These are phyloP conservation scores for Mycothermus thermophilus DNA, from an alignment of 495 filamentous ascomycete genomes.

Conservation along the genomic window DNA sequence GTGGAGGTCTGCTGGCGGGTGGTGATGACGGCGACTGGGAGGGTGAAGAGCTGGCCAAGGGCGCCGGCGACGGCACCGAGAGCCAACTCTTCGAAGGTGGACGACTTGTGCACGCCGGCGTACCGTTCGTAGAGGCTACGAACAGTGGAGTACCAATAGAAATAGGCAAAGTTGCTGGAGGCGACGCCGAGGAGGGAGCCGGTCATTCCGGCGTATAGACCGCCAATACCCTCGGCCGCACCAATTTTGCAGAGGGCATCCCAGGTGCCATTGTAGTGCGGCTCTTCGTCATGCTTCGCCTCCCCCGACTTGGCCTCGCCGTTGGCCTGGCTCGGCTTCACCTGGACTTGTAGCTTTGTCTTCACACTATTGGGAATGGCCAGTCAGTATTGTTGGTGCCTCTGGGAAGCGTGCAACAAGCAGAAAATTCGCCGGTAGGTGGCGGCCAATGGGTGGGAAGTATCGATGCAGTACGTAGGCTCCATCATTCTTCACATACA, in stretches of 20 bases:
- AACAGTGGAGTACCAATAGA: conserved; percentile 96
- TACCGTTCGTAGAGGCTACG: conserved; percentile 67
- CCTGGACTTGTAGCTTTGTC: conserved; percentile 92
- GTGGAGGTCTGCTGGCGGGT: conserved; percentile 87
- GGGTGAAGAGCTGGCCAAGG: conserved; percentile 88
- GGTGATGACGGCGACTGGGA: conserved; percentile 88
- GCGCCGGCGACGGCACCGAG: conserved; percentile 84
- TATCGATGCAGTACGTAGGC: too few species aligned
- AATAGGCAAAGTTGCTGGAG: conserved; percentile 98
- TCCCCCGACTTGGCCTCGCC: conserved; percentile 21
- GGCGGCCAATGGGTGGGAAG: too few species aligned
- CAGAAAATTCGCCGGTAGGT: too few species aligned
- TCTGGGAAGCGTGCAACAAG: not conserved
- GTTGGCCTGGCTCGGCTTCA: conserved; percentile 44
- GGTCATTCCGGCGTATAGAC: conserved; percentile 79
- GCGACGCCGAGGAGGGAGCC: conserved; percentile 83
- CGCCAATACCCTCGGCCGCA: conserved; percentile 62
- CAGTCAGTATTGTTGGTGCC: conserved; percentile 5
- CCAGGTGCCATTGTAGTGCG: conserved; percentile 72
- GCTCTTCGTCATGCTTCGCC: too few species aligned
- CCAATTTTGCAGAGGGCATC: conserved; percentile 82
- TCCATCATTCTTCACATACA: conserved; percentile 56
- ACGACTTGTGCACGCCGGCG: conserved; percentile 43
- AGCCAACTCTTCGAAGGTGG: conserved; percentile 73
- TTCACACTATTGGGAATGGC: conserved; percentile 52